A percentile compares a stretch with the other conserved stretches of the same genome.
Conservation (phyloP, 1,284 basidiomycete genomes). For the Leccinum proximum region DNA sequence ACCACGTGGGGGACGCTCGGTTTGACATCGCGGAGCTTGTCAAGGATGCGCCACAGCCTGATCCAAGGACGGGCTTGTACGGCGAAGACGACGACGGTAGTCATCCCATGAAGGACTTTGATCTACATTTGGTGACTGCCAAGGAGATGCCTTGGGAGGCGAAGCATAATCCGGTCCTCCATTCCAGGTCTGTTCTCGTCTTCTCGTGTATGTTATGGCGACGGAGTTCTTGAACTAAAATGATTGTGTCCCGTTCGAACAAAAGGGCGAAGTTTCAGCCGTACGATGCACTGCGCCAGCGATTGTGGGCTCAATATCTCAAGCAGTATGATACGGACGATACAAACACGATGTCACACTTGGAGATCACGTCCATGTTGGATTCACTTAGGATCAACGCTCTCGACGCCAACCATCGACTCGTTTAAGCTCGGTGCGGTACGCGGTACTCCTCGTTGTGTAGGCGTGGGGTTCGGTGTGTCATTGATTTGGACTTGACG, state of each 20-base stretch:
- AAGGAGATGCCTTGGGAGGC: conserved; percentile 64
- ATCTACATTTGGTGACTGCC: conserved; percentile 47
- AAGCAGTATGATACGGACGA: conserved; percentile 93
- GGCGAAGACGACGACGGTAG: conserved; percentile 29
- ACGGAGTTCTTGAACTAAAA: conserved; percentile 7
- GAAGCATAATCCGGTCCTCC: conserved; percentile 59
- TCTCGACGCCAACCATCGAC: conserved; percentile 78
- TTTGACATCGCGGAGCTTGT: conserved; percentile 74
- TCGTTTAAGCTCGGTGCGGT: conserved; percentile 88
- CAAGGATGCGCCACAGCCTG: conserved; percentile 69
- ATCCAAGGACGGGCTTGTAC: conserved; percentile 75
- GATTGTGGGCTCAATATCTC: conserved; percentile 91
- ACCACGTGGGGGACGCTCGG: conserved; percentile 77
- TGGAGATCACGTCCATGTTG: conserved; percentile 95
- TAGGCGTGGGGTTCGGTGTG: neutral
- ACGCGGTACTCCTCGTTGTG: conserved; percentile 22
- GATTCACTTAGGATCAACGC: conserved; percentile 93
- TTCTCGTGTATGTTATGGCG: neutral
- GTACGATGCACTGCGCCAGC: conserved; percentile 87
- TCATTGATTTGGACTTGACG: neutral
- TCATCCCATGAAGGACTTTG: conserved; percentile 71
- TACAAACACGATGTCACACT: conserved; percentile 70
- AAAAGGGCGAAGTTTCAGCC: conserved; percentile 89
- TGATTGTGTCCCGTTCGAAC: conserved; percentile 22
- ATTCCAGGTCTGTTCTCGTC: conserved; percentile 46